A percentile compares a stretch with the other conserved stretches of the same genome.
phyloP scores from a whole-genome alignment of 2,329 filamentous ascomycete genomes.

The Myriosclerotinia curreyana region DNA sequence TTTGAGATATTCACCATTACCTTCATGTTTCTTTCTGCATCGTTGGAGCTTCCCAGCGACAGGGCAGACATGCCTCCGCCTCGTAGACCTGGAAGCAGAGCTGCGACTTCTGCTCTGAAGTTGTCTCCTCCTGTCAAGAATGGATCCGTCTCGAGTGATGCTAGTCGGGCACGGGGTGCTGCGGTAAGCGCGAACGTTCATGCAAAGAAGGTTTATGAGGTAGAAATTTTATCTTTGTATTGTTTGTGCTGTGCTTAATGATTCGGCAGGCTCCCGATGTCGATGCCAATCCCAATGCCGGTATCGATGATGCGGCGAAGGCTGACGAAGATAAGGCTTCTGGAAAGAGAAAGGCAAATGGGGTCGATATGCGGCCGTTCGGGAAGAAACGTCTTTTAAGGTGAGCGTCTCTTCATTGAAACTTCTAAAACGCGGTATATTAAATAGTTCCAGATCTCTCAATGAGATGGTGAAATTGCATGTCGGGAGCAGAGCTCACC shows the following conservation, averaged over 20 bases:
- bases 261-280: background rate
- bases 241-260: background rate
- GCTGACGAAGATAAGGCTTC: background rate
- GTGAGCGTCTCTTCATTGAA: too few relatives aligned
- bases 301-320: background rate
- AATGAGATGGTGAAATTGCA: conserved; percentile 9
- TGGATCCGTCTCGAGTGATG: background rate
- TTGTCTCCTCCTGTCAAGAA: background rate
- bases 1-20: background rate
- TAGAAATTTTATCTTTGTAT: background rate
- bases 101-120: background rate
- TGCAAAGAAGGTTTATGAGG: background rate
- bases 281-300: too few relatives aligned
- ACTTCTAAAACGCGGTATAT: too few relatives aligned
- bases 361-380: background rate
- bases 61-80: background rate
- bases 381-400: background rate
- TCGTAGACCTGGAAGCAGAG: background rate
- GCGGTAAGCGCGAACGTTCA: too few relatives aligned
- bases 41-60: background rate
- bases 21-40: background rate
- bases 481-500: background rate
- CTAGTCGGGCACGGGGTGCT: too few relatives aligned
- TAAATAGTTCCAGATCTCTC: too few relatives aligned
- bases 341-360: background rate